Evolutionary conservation across 768 basidiomycete genomes (phyloP), one percentile per base, ranked within the genome.

Genomic region (Boletus eberwhitei): DNA sequence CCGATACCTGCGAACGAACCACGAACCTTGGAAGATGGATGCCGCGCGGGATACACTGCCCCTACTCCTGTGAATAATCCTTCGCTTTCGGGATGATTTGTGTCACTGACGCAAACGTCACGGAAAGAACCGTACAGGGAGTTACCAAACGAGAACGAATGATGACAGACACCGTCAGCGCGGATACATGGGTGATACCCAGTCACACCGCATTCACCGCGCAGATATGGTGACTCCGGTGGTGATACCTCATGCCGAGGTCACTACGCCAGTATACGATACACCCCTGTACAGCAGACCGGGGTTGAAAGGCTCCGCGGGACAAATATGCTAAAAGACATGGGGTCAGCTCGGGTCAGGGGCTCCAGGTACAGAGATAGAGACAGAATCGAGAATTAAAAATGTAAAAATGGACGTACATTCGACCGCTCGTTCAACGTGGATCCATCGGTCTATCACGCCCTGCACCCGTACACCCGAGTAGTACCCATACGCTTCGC

Each of bases 111-210:
- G 5, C 21, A 22, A 36, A 24, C n/a, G 19, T n/a, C 34, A 29
- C 9, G 29, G 79, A 43, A 88, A 57, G 48, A 88, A 62, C 19
- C 96, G 88, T 8, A 83, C 73, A 32, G 85, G 78, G 50, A 94
- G 72, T n/a, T n/a, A n/a, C n/a, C 50, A 75, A 65, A 58, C 94
- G 85, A 61, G 87, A 88, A 39, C 93, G 87, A 0, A 89, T 83
- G 52, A 98, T 61, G 62, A 98, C 87, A 53, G 93, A 93, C 2
- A 89, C 92, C 4, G 90, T 88, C 45, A 98, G 84, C 14, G 92
- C 85, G 3, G 92, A 85, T 46, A 98, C 81, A 46, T 29, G 29
- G 29, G 29, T 8, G 29, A 29, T 29, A 29, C 29, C 29, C 29
- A 8, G 29, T 8, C 8, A n/a, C n/a, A n/a, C n/a, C n/a, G n/a